Evolutionary conservation across 2,329 filamentous ascomycete species (phyloP).

Genomic region (Diaporthe vexans): DNA sequence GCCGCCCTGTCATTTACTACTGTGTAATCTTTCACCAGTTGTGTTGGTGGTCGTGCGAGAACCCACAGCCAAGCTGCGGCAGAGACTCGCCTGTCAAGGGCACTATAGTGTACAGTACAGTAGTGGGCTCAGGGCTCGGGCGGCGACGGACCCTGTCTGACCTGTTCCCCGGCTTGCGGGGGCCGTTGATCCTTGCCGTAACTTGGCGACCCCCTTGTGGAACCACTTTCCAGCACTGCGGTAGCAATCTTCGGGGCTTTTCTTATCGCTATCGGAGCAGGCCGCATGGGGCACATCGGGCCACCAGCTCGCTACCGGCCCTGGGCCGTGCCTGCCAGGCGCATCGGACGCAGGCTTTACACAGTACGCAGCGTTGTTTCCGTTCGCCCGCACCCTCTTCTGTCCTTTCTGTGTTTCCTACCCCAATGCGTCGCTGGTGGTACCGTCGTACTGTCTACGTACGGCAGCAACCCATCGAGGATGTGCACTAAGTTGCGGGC

Average conservation of each 20-base stretch:
- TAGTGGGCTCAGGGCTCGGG: slow-evolving; percentile 9
- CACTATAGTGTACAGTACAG: no score
- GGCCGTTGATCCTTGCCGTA: slow-evolving; percentile 28
- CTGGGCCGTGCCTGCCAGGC: slow-evolving; percentile 8
- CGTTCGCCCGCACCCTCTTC: no score
- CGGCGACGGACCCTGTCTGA: slow-evolving; percentile 15
- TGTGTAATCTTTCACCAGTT: background rate
- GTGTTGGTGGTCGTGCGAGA: slow-evolving; percentile 6
- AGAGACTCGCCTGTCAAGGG: background rate
- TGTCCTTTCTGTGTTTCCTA: background rate
- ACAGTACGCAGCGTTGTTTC: background rate
- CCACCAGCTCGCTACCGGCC: slow-evolving; percentile 3
- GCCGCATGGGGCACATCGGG: background rate
- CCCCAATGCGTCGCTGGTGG: background rate
- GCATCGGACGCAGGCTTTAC: background rate
- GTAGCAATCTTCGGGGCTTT: slow-evolving; percentile 19
- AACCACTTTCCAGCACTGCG: slow-evolving; percentile 19
- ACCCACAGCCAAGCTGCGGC: slow-evolving; percentile 3
- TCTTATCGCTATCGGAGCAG: slow-evolving; percentile 25
- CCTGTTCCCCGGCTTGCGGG: slow-evolving; percentile 31
- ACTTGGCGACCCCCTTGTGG: slow-evolving; percentile 24
- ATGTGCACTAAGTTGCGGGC: slow-evolving; percentile 34
- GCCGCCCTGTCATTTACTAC: background rate
- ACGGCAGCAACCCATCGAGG: no score
- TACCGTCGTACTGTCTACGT: no score